These are phyloP conservation scores for Pueraria montana DNA, from an alignment of 306 rosid species.

Conservation along the genomic window DNA sequence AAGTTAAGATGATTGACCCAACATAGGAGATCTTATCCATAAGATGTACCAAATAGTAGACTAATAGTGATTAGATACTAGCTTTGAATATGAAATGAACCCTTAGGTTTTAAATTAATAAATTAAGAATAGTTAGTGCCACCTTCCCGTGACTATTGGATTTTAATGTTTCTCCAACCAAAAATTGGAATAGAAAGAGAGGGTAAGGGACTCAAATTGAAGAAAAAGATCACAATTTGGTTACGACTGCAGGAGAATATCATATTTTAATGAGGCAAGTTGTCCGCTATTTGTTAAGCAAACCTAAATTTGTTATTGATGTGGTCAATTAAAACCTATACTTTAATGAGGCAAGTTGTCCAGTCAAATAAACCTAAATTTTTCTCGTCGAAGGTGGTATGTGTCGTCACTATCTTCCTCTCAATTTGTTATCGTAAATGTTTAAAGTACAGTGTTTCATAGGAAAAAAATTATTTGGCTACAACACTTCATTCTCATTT, in stretches of 20 bases:
- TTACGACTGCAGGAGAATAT: background rate
- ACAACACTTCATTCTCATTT: no score
- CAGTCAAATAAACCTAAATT: slow-evolving; percentile 17
- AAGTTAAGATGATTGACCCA: slow-evolving; percentile 52
- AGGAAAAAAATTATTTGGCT: no score
- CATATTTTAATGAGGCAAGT: slow-evolving; percentile 42
- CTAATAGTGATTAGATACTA: slow-evolving; percentile 16
- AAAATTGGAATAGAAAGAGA: background rate
- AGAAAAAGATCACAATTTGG: slow-evolving; percentile 14
- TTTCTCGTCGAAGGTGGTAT: slow-evolving; percentile 37
- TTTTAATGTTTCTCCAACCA: slow-evolving; percentile 30
- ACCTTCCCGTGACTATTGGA: slow-evolving; percentile 29
- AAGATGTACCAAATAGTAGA: slow-evolving; percentile 2
- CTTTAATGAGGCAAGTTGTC: slow-evolving; percentile 46
- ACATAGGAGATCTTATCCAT: slow-evolving; percentile 34
- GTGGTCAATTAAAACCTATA: background rate
- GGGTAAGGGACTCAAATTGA: slow-evolving; percentile 14
- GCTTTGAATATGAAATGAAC: slow-evolving; percentile 17
- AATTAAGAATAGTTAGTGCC: slow-evolving; percentile 21
- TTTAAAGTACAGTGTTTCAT: no score
- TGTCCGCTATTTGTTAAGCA: slow-evolving; percentile 36
- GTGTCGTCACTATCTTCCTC: slow-evolving; percentile 14
- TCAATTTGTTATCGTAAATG: background rate
- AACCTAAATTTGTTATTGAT: background rate
- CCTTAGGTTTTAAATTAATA: background rate